Conservation (phyloP, 2,329 filamentous ascomycete genomes). For the Capronia coronata region DNA sequence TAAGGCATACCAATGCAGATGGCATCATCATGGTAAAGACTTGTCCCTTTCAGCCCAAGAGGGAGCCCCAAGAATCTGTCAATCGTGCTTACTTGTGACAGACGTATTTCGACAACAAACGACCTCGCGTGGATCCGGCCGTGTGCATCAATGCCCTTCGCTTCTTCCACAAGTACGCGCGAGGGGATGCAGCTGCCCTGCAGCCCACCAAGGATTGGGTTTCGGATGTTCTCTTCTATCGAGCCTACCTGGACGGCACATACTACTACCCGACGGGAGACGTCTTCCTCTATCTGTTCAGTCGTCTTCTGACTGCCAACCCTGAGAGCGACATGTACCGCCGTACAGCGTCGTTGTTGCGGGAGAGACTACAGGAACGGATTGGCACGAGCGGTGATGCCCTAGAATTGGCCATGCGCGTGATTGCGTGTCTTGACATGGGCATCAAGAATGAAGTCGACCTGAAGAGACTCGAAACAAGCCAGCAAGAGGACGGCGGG, state of each 20-base stretch:
- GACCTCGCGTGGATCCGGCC: conserved; percentile 6
- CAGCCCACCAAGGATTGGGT: conserved; percentile 9
- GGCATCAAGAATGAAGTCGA: conserved; percentile 6
- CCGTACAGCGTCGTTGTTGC: conserved; percentile 2
- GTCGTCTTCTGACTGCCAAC: conserved; percentile 5
- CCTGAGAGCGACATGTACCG: conserved; percentile 9
- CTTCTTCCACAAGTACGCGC: conserved; percentile 8
- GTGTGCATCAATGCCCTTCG: conserved; percentile 10
- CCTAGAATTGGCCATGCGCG: conserved; percentile 6
- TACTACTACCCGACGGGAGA: conserved; percentile 8
- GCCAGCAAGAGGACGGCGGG: conserved; percentile 8
- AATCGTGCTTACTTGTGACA: not conserved
- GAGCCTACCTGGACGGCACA: conserved; percentile 9
- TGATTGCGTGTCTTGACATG: conserved; percentile 8
- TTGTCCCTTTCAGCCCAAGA: not conserved
- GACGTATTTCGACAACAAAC: conserved; percentile 12
- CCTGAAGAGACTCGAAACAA: conserved; percentile 1
- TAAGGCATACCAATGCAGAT: conserved; percentile 1
- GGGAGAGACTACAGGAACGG: conserved; percentile 8
- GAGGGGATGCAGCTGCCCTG: conserved; percentile 1
- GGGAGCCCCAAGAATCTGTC: not conserved
- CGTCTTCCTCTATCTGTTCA: conserved; percentile 11
- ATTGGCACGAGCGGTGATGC: conserved; percentile 3
- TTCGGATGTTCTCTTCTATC: conserved; percentile 12
- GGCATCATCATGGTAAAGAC: conserved; percentile 6